Evolutionary conservation across 495 filamentous ascomycete species (phyloP).

Genomic region (Daldinia grandis): DNA sequence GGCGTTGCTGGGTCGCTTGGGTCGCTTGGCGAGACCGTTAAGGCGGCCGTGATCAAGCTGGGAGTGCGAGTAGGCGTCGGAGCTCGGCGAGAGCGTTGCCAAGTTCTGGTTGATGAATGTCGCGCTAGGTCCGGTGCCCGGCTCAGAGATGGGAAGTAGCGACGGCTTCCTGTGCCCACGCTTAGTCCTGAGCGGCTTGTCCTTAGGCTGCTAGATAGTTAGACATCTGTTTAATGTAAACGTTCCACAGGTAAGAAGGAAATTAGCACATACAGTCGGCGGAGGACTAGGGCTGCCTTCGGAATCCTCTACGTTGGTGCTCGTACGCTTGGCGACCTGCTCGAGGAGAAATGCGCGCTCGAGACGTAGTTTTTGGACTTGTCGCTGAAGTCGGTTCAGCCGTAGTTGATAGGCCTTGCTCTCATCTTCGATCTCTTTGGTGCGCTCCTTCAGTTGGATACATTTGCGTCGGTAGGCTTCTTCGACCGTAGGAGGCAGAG

Average conservation of each 20-base stretch:
- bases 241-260: constrained; percentile 20
- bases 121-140: constrained; percentile 42
- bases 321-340: constrained; percentile 83
- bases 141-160: constrained; percentile 48
- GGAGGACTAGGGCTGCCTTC: constrained; percentile 77
- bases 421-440: constrained; percentile 86
- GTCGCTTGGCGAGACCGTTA: constrained; percentile 46
- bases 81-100: constrained; percentile 56
- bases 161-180: constrained; percentile 70
- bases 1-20: constrained; percentile 55
- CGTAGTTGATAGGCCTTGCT: constrained; percentile 83
- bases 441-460: constrained; percentile 89
- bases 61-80: constrained; percentile 55
- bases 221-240: constrained; percentile 40
- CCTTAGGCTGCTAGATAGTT: constrained; percentile 71
- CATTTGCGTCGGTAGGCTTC: constrained; percentile 97
- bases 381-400: constrained; percentile 79
- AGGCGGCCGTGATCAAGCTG: constrained; percentile 38
- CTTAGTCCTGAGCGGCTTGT: constrained; percentile 89
- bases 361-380: constrained; percentile 88
- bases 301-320: constrained; percentile 78
- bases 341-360: constrained; percentile 91
- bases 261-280: constrained; percentile 68
- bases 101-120: constrained; percentile 57
- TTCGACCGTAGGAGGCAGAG: constrained; percentile 92